phyloP scores from a whole-genome alignment of 768 basidiomycete genomes.

The Coprinopsis sp. region DNA sequence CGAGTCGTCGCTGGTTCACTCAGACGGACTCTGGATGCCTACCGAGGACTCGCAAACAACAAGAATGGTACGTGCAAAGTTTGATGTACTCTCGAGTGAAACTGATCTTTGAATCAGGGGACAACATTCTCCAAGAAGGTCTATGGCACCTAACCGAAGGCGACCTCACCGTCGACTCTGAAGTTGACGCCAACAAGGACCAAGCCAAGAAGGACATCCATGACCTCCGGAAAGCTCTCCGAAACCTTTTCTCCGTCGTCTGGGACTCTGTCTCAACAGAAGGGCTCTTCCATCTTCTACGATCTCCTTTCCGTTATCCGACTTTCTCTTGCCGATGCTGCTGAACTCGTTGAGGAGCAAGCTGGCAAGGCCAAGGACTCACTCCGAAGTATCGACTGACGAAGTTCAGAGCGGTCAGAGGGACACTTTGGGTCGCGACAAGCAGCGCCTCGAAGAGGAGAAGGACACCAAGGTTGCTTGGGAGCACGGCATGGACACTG shows the following conservation, averaged over 20 bases:
- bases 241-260: slow-evolving; percentile 45
- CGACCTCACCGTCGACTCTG: slow-evolving; percentile 38
- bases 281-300: slow-evolving; percentile 45
- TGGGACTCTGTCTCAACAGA: slow-evolving; percentile 53
- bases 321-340: slow-evolving; percentile 61
- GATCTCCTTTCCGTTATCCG: slow-evolving; percentile 66
- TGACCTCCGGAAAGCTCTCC: slow-evolving; percentile 46
- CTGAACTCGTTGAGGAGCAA: slow-evolving; percentile 50
- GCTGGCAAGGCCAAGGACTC: slow-evolving; percentile 49
- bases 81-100: background rate
- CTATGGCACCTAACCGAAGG: slow-evolving; percentile 60
- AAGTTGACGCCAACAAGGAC: slow-evolving; percentile 34
- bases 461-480: slow-evolving; percentile 50
- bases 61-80: slow-evolving; percentile 53
- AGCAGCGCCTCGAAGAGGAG: slow-evolving; percentile 43
- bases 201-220: slow-evolving; percentile 47
- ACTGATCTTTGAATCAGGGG: slow-evolving; percentile 35
- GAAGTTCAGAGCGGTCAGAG: slow-evolving; percentile 59
- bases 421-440: slow-evolving; percentile 51
- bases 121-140: slow-evolving; percentile 60
- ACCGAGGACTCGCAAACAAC: slow-evolving; percentile 46
- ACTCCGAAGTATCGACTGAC: slow-evolving; percentile 50
- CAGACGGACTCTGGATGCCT: slow-evolving; percentile 49
- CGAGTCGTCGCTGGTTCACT: slow-evolving; percentile 45
- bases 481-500: slow-evolving; percentile 63